Base-by-base conservation (phyloP, 805 yeast species). In the Teunomyces stri region DNA sequence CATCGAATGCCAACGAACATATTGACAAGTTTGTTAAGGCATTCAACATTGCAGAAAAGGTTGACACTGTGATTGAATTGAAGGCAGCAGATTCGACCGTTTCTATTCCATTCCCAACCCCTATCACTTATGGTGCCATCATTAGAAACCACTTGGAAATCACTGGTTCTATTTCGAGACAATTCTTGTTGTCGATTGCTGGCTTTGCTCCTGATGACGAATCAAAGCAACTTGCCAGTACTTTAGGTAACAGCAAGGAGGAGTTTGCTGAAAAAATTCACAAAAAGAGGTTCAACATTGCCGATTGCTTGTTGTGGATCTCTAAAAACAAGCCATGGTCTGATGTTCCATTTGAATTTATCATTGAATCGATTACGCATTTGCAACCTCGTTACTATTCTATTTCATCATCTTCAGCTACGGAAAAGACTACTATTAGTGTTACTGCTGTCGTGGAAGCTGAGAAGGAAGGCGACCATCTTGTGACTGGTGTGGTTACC, bases 301-400 rank as follows among this genome's bases (percentile, higher is more conserved):
- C 96, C 13, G 94, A 91, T 52, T 83, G 87, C 6, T 74, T 92
- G 53, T 67, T 76, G 42, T 48, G 65, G 18, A 65, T 91, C 39
- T 86, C 96, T 12, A 59, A 72, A 11, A 89, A 88, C 47, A 59
- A 51, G 22, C 66, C 80, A n/a, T 94, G 98, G 98, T 55, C 63
- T 11, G 58, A 66, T 12, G 87, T 92, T 42, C 97, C 98, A 28
- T 86, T 92, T 74, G 84, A 82, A 51, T 88, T 91, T 61, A 68
- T 94, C 34, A 74, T 91, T 56, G 99, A 92, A 72, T 78, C 85
- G 27, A 66, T 94, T 52, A 80, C 90, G 37, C 87, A 82, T 56
- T 72, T 94, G 60, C 95, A 87, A 66, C 96, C 97, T 36, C 91
- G 99, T 67, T 92, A 89, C 72, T 92, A 92, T 70, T 92, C 98